phyloP scores from a whole-genome alignment of 108 stramenopile species.

The Cyclotella distinguenda region DNA sequence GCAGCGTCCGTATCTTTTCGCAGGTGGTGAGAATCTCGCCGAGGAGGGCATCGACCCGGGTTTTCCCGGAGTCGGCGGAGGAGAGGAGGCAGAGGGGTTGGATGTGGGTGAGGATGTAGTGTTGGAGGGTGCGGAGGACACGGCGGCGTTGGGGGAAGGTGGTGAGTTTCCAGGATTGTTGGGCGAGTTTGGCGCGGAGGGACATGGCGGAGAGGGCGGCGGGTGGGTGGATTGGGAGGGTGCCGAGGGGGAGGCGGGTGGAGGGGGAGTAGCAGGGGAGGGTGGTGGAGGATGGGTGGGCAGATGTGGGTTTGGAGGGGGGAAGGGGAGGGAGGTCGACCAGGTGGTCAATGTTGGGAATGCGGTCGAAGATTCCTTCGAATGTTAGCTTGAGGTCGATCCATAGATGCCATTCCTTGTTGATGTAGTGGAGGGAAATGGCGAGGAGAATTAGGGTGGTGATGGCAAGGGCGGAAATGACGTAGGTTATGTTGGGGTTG shows the following conservation, averaged over 20 bases:
- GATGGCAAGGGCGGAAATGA: slow-evolving; percentile 30
- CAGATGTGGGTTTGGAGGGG: background rate
- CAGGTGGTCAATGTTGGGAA: slow-evolving; percentile 24
- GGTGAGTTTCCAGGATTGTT: slow-evolving; percentile 85
- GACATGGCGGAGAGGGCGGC: slow-evolving; percentile 74
- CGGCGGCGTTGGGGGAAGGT: slow-evolving; percentile 88
- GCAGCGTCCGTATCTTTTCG: slow-evolving; percentile 91
- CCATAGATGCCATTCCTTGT: slow-evolving; percentile 43
- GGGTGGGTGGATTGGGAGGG: slow-evolving; percentile 79
- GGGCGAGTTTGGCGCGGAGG: slow-evolving; percentile 80
- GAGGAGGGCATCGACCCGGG: slow-evolving; percentile 88
- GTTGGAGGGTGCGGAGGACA: slow-evolving; percentile 91
- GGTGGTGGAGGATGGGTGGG: slow-evolving; percentile 47
- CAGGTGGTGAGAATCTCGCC: slow-evolving; percentile 98
- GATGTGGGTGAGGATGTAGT: slow-evolving; percentile 84
- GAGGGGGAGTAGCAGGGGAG: slow-evolving; percentile 94
- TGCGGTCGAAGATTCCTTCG: slow-evolving; percentile 29
- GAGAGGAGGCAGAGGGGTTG: slow-evolving; percentile 89
- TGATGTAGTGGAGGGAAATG: slow-evolving; percentile 15
- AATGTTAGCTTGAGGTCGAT: slow-evolving; percentile 41
- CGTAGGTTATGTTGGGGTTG: background rate
- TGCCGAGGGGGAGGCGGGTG: slow-evolving; percentile 79
- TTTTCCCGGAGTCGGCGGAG: slow-evolving; percentile 87
- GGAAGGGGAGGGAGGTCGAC: slow-evolving; percentile 12
- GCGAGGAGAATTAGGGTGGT: slow-evolving; percentile 12